Conservation (phyloP, 345 rosid species). For the Eucalyptus curtisii region DNA sequence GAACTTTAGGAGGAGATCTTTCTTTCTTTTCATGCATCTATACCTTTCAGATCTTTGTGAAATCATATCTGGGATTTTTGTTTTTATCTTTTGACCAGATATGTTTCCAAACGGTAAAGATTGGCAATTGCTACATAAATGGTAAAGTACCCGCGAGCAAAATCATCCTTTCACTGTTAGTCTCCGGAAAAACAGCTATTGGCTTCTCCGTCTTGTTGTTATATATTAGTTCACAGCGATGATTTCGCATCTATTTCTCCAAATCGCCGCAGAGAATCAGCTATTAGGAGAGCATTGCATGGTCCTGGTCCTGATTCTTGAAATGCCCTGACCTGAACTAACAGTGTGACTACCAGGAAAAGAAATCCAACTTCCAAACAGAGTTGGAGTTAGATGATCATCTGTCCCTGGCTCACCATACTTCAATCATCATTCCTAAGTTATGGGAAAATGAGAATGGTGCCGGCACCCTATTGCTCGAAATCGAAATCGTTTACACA, state of each 20-base stretch:
- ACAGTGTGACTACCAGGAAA: neutral
- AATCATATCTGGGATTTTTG: neutral
- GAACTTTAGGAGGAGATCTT: neutral
- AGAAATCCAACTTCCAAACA: neutral
- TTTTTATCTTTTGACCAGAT: neutral
- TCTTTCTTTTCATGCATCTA: neutral
- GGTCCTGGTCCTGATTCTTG: neutral
- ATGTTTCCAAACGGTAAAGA: neutral
- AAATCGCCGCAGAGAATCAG: neutral
- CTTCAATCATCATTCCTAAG: neutral
- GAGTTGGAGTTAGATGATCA: neutral
- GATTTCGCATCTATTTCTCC: neutral
- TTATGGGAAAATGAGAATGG: neutral
- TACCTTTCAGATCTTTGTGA: neutral
- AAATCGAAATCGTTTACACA: neutral
- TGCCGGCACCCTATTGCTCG: accelerated
- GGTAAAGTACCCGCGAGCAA: neutral
- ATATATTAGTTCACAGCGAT: neutral
- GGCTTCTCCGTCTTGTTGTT: neutral
- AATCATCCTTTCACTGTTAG: neutral
- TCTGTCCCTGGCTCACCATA: neutral
- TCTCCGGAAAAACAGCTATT: neutral
- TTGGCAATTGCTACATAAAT: neutral
- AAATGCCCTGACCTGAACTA: neutral
- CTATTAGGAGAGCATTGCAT: neutral